Conservation (phyloP, 208 protist species). For the Porcisia deanei region DNA sequence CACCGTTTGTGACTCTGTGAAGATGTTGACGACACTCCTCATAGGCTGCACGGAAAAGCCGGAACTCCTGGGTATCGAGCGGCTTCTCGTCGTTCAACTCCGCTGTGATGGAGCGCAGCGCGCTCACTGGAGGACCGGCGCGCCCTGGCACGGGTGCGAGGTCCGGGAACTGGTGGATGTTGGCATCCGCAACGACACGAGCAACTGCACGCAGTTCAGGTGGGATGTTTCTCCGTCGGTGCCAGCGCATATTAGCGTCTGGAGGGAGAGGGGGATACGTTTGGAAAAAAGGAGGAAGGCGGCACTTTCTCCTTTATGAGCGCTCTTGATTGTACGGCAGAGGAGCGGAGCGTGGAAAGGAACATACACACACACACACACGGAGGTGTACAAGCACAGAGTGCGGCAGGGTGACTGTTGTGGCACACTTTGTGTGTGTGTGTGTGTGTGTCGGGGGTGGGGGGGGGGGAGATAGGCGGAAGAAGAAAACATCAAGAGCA, state of each 20-base stretch:
- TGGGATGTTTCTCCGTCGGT: constrained; percentile 35
- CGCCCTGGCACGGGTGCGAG: constrained; percentile 33
- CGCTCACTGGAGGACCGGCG: constrained; percentile 32
- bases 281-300: neutral
- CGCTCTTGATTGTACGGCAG: neutral
- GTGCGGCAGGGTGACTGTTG: neutral
- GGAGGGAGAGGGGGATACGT: neutral
- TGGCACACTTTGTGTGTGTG: no score
- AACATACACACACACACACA: neutral
- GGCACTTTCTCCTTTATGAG: neutral
- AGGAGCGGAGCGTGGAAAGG: neutral
- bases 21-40: constrained; percentile 67
- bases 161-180: constrained; percentile 64
- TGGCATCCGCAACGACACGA: constrained; percentile 53
- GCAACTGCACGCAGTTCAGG: constrained; percentile 77
- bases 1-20: constrained; percentile 49
- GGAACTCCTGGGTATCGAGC: constrained; percentile 50
- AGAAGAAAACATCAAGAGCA: neutral
- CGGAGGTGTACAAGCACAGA: neutral
- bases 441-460: no score
- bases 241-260: constrained; percentile 18
- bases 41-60: constrained; percentile 63
- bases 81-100: constrained; percentile 62
- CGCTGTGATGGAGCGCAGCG: constrained; percentile 49
- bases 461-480: neutral